phyloP scores from a whole-genome alignment of 176 grass and related monocot genomes.

The Oryza coarctata region DNA sequence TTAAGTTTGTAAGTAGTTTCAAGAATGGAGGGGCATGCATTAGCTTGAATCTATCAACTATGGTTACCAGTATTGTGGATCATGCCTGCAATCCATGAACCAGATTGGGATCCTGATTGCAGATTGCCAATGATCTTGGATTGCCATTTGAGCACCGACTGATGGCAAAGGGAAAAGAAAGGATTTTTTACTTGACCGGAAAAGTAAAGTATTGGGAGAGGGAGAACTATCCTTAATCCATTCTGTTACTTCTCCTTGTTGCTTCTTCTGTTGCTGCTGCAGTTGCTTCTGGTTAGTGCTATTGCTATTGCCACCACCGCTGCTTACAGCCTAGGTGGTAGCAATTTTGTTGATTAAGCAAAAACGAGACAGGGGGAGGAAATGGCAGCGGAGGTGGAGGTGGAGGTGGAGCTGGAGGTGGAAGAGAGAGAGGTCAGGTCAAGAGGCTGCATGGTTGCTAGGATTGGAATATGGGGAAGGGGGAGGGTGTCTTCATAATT shows the following conservation, averaged over 20 bases:
- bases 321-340: background rate
- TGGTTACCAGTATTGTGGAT: background rate
- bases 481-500: background rate
- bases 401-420: background rate
- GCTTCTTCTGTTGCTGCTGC: background rate
- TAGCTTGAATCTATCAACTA: background rate
- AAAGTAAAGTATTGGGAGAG: background rate
- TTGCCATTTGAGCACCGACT: background rate
- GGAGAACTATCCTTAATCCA: background rate
- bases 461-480: background rate
- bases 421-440: too few relatives aligned
- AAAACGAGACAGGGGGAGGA: background rate
- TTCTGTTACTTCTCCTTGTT: background rate
- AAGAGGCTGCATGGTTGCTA: too few relatives aligned
- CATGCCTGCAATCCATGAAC: background rate
- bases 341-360: background rate
- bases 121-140: background rate
- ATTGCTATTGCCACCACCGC: background rate
- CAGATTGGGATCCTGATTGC: background rate
- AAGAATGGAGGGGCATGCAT: background rate
- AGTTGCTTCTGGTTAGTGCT: background rate
- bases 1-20: slow-evolving; percentile 5
- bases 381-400: background rate
- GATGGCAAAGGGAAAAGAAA: background rate
- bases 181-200: background rate